Conservation (phyloP, 352 stramenopile species). For the Phytophthora aleatoria region DNA sequence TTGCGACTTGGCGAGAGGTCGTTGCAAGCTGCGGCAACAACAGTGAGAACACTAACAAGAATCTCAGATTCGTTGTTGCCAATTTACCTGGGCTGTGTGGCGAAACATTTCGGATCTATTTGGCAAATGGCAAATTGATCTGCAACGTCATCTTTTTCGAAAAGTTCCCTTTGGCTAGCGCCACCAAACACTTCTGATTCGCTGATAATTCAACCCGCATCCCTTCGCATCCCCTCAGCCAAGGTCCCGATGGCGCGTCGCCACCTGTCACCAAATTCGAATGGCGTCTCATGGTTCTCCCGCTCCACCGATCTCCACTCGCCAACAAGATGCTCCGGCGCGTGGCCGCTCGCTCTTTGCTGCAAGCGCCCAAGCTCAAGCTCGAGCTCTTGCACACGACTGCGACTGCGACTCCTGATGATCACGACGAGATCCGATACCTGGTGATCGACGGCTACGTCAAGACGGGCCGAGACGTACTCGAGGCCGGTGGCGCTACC, state of each 20-base stretch:
- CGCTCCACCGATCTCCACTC: constrained; percentile 23
- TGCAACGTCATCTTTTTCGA: constrained; percentile 14
- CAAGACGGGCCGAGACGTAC: constrained; percentile 55
- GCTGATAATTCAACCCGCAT: constrained; percentile 16
- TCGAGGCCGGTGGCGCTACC: constrained; percentile 63
- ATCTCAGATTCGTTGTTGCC: neutral
- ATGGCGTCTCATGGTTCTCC: neutral
- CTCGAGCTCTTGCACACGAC: constrained; percentile 18
- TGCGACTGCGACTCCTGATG: constrained; percentile 1
- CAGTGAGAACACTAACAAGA: neutral
- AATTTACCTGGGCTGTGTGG: constrained; percentile 26
- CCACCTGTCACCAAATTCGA: constrained; percentile 16
- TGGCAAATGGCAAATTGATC: constrained; percentile 21
- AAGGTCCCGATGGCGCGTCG: constrained; percentile 5
- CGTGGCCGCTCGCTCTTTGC: constrained; percentile 12
- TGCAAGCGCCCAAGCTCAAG: constrained; percentile 3
- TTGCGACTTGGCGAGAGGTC: constrained; percentile 19
- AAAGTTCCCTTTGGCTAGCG: constrained; percentile 15
- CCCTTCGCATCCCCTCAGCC: constrained; percentile 8
- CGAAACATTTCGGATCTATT: constrained; percentile 29
- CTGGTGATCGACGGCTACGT: constrained; percentile 82
- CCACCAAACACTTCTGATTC: constrained; percentile 25
- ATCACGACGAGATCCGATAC: constrained; percentile 41
- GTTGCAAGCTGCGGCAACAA: constrained; percentile 21
- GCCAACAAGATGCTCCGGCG: constrained; percentile 28